These are phyloP conservation scores for Cystobasidium ongulense DNA, from an alignment of 768 basidiomycete genomes.

Conservation along the genomic window DNA sequence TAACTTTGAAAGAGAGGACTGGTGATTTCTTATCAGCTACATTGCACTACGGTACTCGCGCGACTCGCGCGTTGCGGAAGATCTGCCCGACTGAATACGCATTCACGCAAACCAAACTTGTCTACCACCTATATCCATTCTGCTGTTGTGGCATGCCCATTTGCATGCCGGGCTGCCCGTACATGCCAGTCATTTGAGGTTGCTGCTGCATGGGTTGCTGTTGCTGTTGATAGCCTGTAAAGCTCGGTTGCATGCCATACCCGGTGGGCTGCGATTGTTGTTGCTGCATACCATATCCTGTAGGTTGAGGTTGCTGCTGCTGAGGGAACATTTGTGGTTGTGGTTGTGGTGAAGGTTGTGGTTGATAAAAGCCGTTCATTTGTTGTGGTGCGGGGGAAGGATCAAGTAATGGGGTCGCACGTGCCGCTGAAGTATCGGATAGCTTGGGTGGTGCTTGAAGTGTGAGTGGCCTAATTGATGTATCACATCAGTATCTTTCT, in stretches of 20 bases:
- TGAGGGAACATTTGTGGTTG: background rate
- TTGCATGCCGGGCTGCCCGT: background rate
- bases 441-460: constrained; percentile 20
- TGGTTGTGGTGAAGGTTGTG: constrained; percentile 1
- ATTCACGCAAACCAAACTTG: constrained; percentile 41
- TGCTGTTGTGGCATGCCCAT: constrained; percentile 6
- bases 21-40: too few species aligned
- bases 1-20: too few species aligned
- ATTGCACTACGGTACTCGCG: background rate
- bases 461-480: constrained; percentile 3
- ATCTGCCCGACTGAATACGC: background rate
- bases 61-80: too few species aligned
- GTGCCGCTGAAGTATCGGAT: background rate
- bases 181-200: background rate
- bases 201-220: constrained; percentile 16
- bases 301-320: constrained; percentile 19
- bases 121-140: background rate
- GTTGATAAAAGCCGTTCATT: background rate
- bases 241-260: constrained; percentile 15
- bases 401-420: background rate
- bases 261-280: too few species aligned
- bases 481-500: background rate
- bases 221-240: constrained; percentile 16
- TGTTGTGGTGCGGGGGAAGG: background rate
- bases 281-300: background rate